phyloP scores from a whole-genome alignment of 23 red algal genomes.

The Chondrus crispus region DNA sequence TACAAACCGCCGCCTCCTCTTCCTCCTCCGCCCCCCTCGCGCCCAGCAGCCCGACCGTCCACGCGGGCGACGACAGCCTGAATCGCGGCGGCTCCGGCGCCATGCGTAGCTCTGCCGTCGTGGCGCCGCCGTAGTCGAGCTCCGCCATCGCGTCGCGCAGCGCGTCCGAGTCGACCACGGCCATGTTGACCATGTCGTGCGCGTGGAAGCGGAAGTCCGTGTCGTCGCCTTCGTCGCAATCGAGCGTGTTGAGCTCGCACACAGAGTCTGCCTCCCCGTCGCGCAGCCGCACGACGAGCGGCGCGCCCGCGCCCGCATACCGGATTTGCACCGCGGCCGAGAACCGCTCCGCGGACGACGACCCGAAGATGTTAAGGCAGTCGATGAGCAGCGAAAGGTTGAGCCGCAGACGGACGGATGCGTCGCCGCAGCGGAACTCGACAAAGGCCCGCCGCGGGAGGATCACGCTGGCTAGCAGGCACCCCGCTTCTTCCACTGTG shows the following conservation, averaged over 20 bases:
- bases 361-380: slow-evolving; percentile 28
- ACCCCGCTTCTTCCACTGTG: background rate
- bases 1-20: background rate
- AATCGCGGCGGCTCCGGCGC: slow-evolving; percentile 6
- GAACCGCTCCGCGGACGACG: background rate
- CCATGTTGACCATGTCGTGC: slow-evolving; percentile 10
- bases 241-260: background rate
- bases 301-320: background rate
- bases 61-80: slow-evolving; percentile 40
- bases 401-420: background rate
- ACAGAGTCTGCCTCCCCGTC: slow-evolving; percentile 5
- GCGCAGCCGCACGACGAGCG: background rate
- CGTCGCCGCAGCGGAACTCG: background rate
- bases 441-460: slow-evolving; percentile 36
- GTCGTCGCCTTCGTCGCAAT: background rate
- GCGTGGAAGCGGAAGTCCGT: background rate
- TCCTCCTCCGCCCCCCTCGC: background rate
- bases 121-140: slow-evolving; percentile 51
- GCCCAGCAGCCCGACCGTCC: background rate
- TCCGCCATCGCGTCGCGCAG: slow-evolving; percentile 49
- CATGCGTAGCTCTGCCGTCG: slow-evolving; percentile 17
- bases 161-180: slow-evolving; percentile 17
- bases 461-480: slow-evolving; percentile 22
- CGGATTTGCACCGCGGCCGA: background rate
- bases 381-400: slow-evolving; percentile 40